A percentile compares a stretch with the other conserved stretches of the same genome.
These are phyloP conservation scores for Colletotrichum cuscutae DNA, from an alignment of 2,329 filamentous ascomycete species.

Conservation along the genomic window DNA sequence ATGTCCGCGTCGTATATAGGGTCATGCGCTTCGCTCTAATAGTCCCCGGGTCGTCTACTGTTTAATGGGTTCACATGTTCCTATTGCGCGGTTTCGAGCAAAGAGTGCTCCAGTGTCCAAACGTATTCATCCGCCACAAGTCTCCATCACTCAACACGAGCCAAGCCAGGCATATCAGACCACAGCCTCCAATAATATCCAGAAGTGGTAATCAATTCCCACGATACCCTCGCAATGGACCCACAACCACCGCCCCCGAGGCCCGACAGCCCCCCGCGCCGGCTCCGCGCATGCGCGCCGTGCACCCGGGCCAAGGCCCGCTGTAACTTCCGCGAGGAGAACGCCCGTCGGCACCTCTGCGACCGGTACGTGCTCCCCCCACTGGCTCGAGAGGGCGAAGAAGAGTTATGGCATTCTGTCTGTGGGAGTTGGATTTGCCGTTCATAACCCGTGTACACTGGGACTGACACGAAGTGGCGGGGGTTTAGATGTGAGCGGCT, in stretches of 20 bases:
- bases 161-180: neutral
- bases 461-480: neutral
- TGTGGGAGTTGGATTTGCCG: no score
- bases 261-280: constrained; percentile 33
- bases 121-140: neutral
- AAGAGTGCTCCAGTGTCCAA: neutral
- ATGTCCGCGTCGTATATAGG: neutral
- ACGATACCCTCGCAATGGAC: constrained; percentile 24
- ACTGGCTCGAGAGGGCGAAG: no score
- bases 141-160: neutral
- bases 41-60: no score
- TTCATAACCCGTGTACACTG: neutral
- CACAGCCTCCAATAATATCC: neutral
- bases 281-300: constrained; percentile 35
- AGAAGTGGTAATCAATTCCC: no score
- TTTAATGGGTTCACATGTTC: no score
- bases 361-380: constrained; percentile 12
- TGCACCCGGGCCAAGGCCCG: constrained; percentile 36
- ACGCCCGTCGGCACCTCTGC: constrained; percentile 27
- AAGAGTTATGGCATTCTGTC: no score
- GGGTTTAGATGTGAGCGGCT: constrained; percentile 39
- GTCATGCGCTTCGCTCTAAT: neutral
- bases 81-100: no score
- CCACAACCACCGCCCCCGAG: neutral
- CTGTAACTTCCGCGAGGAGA: constrained; percentile 32